Evolutionary conservation across 1,284 basidiomycete genomes (phyloP), one percentile per base, ranked within the genome.

Genomic region (Pseudozyma flocculosa): DNA sequence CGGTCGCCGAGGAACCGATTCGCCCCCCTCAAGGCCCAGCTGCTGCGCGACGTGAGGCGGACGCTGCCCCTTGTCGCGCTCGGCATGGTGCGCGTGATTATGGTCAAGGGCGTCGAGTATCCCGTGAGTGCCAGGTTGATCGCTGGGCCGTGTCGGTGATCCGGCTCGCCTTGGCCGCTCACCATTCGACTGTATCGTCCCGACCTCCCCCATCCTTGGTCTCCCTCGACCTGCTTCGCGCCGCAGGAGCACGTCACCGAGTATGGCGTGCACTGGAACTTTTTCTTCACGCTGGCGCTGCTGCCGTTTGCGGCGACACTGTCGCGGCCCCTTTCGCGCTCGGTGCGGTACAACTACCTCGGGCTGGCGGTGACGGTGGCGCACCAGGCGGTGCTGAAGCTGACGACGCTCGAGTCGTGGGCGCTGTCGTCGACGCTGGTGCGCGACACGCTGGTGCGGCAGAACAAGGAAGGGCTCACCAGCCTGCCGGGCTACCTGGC

Each of bases 181-280:
- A n/a, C n/a, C n/a, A n/a, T n/a, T n/a, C n/a, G n/a, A n/a, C n/a
- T n/a, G n/a, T n/a, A n/a, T n/a, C n/a, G n/a, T n/a, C n/a, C n/a
- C n/a, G n/a, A n/a, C n/a, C n/a, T n/a, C n/a, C n/a, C n/a, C n/a
- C n/a, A n/a, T n/a, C 26, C 26, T 17, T 29, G 10, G 7, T 17
- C 40, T 3, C 26, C 26, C 26, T 29, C 11, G n/a, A n/a, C n/a
- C n/a, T n/a, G n/a, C n/a, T n/a, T n/a, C n/a, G n/a, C n/a, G n/a
- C n/a, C 11, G 26, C 26, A 29, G 10, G 94, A 98, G 82, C 95
- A 98, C 66, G 86, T 89, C 40, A 87, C 91, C 0, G 94, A 98
- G 80, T 98, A 98, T 67, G 95, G 95, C 1, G 86, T 87, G 0
- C 93, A 97, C 74, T 98, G 95, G 95, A 98, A 98, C 78, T 98